phyloP scores from a whole-genome alignment of 1,284 basidiomycete genomes.

The Chalciporus sp. region DNA sequence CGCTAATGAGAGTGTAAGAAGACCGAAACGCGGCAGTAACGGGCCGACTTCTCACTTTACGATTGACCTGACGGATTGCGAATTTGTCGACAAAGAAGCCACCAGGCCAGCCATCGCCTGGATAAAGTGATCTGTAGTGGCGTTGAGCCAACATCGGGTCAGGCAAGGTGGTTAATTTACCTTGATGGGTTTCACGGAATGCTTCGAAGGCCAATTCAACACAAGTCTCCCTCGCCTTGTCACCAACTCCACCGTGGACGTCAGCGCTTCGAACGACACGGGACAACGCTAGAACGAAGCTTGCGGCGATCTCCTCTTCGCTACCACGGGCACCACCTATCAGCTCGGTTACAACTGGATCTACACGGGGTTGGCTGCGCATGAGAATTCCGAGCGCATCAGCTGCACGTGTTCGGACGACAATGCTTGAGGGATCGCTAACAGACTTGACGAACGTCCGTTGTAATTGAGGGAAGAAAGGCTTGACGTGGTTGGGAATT shows the following conservation, averaged over 20 bases:
- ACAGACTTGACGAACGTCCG: conserved; percentile 96
- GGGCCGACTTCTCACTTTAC: conserved; percentile 56
- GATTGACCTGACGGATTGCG: conserved; percentile 68
- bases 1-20: conserved; percentile 33
- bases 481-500: conserved; percentile 90
- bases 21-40: not conserved
- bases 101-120: conserved; percentile 72
- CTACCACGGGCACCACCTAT: conserved; percentile 67
- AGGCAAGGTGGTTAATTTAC: conserved; percentile 39
- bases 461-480: conserved; percentile 98
- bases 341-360: conserved; percentile 89
- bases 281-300: conserved; percentile 77
- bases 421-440: conserved; percentile 77
- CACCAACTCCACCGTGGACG: conserved; percentile 66
- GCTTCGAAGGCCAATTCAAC: conserved; percentile 79
- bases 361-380: conserved; percentile 84
- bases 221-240: conserved; percentile 72
- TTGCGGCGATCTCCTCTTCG: conserved; percentile 77
- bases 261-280: conserved; percentile 76
- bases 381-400: conserved; percentile 91
- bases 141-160: not conserved
- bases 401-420: conserved; percentile 83
- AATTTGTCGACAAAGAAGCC: conserved; percentile 65
- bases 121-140: conserved; percentile 65
- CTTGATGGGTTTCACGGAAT: conserved; percentile 74